Conservation (phyloP, 306 rosid genomes). For the Lupinus albus region DNA sequence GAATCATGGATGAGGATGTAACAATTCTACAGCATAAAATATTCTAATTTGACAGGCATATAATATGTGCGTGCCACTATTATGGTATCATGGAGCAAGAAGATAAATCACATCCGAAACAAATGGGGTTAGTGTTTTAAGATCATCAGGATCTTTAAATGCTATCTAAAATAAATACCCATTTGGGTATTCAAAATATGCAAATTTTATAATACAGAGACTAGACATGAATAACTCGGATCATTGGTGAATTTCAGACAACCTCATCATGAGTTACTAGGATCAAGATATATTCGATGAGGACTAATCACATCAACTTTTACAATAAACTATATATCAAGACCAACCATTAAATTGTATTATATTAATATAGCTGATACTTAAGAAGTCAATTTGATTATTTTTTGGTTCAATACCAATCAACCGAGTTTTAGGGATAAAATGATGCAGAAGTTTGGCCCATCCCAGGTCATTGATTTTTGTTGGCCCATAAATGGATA, state of each 20-base stretch:
- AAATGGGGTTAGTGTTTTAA: background rate
- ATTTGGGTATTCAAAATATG: too few species aligned
- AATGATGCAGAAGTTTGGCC: background rate
- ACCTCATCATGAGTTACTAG: too few species aligned
- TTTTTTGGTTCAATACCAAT: background rate
- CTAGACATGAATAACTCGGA: too few species aligned
- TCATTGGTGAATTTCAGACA: too few species aligned
- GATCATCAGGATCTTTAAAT: background rate
- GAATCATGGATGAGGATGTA: slow-evolving; percentile 17
- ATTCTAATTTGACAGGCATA: slow-evolving; percentile 16
- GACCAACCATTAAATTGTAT: too few species aligned
- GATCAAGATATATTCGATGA: too few species aligned
- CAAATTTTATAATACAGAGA: too few species aligned
- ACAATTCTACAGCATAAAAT: slow-evolving; percentile 30
- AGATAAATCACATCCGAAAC: slow-evolving; percentile 31
- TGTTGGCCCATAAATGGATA: slow-evolving; percentile 3
- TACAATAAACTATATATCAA: too few species aligned
- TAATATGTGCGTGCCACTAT: slow-evolving; percentile 9
- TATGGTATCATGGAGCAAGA: slow-evolving; percentile 26
- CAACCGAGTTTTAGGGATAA: background rate
- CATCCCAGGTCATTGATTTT: background rate
- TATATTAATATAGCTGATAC: too few species aligned
- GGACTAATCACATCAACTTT: too few species aligned
- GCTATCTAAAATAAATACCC: background rate
- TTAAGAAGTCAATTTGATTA: too few species aligned